Conservation (phyloP, 2,329 filamentous ascomycete genomes). For the Delphinella strobiligena region DNA sequence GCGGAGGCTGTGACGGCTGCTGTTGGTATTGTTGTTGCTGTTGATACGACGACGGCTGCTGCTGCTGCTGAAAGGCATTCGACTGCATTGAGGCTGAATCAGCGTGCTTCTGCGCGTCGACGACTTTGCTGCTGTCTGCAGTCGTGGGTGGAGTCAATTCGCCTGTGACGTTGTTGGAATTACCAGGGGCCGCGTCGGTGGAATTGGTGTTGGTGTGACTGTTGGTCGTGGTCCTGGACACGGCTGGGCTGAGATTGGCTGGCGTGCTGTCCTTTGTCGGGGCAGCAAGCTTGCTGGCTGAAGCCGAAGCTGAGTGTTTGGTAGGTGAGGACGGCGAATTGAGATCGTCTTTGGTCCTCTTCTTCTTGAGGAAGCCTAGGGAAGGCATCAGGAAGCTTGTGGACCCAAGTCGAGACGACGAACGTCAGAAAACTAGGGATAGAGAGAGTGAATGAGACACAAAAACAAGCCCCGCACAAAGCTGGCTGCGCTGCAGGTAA, state of each 20-base stretch:
- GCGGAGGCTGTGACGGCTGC: slow-evolving; percentile 31
- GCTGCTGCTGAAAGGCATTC: slow-evolving; percentile 19
- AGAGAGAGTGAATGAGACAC: no score
- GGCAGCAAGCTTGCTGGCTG: background rate
- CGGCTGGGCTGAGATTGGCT: slow-evolving; percentile 1
- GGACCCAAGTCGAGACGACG: no score
- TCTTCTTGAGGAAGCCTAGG: slow-evolving; percentile 95
- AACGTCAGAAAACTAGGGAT: no score
- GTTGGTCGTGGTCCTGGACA: slow-evolving; percentile 10
- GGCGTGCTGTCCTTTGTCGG: slow-evolving; percentile 5
- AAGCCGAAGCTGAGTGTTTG: slow-evolving; percentile 47
- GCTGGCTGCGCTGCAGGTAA: no score
- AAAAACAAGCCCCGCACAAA: no score
- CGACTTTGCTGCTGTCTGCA: background rate
- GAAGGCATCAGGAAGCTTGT: no score
- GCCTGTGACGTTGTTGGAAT: slow-evolving; percentile 4
- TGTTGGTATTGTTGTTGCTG: slow-evolving; percentile 15
- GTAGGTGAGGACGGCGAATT: slow-evolving; percentile 56
- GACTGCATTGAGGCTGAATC: slow-evolving; percentile 32
- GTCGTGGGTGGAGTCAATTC: slow-evolving; percentile 4
- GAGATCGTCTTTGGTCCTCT: slow-evolving; percentile 80
- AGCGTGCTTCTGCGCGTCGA: slow-evolving; percentile 17
- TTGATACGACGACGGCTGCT: slow-evolving; percentile 13
- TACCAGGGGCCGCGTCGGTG: slow-evolving; percentile 7
- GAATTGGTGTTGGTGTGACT: slow-evolving; percentile 13